Base-by-base conservation (phyloP, 2,329 filamentous ascomycete genomes). In the Coleophoma eucalyptorum region DNA sequence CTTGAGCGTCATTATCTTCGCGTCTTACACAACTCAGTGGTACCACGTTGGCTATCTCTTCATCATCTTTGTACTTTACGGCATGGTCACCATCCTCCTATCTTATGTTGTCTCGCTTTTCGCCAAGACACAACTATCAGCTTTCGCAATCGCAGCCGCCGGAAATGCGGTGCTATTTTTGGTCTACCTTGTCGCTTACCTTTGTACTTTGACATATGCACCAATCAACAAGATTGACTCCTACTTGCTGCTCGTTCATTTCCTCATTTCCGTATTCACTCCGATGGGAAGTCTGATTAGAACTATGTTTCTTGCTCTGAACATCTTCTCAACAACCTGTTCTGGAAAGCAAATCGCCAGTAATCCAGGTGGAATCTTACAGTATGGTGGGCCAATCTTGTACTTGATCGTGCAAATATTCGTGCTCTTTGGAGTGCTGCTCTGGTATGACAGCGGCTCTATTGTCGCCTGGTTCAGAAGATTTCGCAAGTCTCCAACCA, bases 21-120 rank as follows among this genome's bases (percentile, higher is more conserved):
- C 79, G 1, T 80, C 77, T 2, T 69, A 80, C 20, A 75, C 73
- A 20, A 84, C 84, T 0, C 77, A 86, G 5, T 96, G 89, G 84
- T 96, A 89, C 60, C 78, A 86, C 51, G 75, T 91, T 4, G 88
- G 83, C 40, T 96, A 95, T 64, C 72, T 97, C 10, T 96, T 95
- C 65, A 69, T 93, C 12, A 77, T 95, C 37, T 83, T 96, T 56
- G 79, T 87, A 50, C 77, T 96, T 0, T 96, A 93, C 65, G 90
- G 90, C 1, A 69, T 96, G 5, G 83, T 88, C 0, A 87, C 90
- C 0, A 89, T 81, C 3, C 72, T 96, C 3, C 73, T 92, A 47
- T 81, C 87, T 2, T 97, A 97, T 67, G 74, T 93, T 35, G 78
- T 96, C 40, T 96, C 91, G 0, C 79, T 96, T 0, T 87, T 91